Conservation (phyloP, 257 asterid species). For the Plantago ovata region DNA sequence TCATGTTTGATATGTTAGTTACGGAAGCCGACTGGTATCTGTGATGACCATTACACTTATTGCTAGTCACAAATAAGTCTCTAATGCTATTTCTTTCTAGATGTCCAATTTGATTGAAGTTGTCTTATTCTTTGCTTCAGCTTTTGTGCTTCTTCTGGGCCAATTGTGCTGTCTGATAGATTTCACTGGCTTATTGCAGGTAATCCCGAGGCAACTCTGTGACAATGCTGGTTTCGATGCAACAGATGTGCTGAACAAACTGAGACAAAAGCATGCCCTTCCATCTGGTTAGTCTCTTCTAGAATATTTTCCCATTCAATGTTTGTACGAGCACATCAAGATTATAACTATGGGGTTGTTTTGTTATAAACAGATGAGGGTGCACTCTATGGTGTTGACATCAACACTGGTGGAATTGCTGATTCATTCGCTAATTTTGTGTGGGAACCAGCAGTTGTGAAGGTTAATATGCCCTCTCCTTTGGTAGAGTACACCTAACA, state of each 20-base stretch:
- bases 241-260: constrained; percentile 89
- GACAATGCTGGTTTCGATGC: constrained; percentile 90
- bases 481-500: not conserved
- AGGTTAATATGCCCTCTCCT: constrained; percentile 35
- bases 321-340: not conserved
- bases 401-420: constrained; percentile 56
- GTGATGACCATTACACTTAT: too few relatives aligned
- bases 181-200: constrained; percentile 29
- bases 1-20: too few relatives aligned
- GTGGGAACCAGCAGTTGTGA: constrained; percentile 90
- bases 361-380: constrained; percentile 40
- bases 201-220: constrained; percentile 60
- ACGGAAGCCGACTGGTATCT: too few relatives aligned
- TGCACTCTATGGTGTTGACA: constrained; percentile 50
- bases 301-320: not conserved
- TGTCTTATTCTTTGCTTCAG: not conserved
- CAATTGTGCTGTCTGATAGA: not conserved
- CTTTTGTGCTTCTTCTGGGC: not conserved
- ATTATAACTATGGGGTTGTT: constrained; percentile 10
- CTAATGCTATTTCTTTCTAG: too few relatives aligned
- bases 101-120: not conserved
- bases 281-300: constrained; percentile 62
- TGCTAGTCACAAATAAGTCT: too few relatives aligned
- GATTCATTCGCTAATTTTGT: constrained; percentile 78
- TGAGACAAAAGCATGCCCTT: constrained; percentile 93